Conservation (phyloP, 768 basidiomycete species). For the Suillus tomentosus region DNA sequence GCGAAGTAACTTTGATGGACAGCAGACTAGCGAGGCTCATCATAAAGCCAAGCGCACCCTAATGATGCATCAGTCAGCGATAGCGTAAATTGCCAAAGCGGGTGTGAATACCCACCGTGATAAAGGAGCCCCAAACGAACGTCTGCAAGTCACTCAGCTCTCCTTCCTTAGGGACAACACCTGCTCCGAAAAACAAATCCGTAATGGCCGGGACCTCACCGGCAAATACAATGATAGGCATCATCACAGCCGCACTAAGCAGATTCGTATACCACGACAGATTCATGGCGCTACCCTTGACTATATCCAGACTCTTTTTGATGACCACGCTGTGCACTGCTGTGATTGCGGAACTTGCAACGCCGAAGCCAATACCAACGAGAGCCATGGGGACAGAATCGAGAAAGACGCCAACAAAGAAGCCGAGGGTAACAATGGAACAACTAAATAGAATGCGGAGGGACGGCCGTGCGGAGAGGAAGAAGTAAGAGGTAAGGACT, state of each 20-base stretch:
- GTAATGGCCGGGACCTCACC: slow-evolving; percentile 73
- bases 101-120: slow-evolving; percentile 58
- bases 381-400: slow-evolving; percentile 61
- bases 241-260: slow-evolving; percentile 68
- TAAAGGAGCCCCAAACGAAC: slow-evolving; percentile 75
- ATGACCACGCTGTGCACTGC: slow-evolving; percentile 93
- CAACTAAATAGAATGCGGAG: slow-evolving; percentile 74
- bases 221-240: slow-evolving; percentile 70
- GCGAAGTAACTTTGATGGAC: slow-evolving; percentile 96
- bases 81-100: not conserved
- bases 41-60: slow-evolving; percentile 89
- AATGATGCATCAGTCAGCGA: slow-evolving; percentile 10
- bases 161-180: slow-evolving; percentile 39
- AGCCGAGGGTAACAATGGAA: slow-evolving; percentile 84
- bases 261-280: slow-evolving; percentile 94
- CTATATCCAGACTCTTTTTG: slow-evolving; percentile 79
- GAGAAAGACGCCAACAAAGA: slow-evolving; percentile 86
- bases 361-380: slow-evolving; percentile 78
- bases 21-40: slow-evolving; percentile 93
- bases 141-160: slow-evolving; percentile 53
- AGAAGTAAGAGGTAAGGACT: slow-evolving; percentile 79
- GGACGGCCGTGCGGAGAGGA: slow-evolving; percentile 78
- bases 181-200: slow-evolving; percentile 57
- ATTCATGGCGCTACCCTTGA: slow-evolving; percentile 80
- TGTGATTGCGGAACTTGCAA: slow-evolving; percentile 83